phyloP scores from a whole-genome alignment of 257 asterid species.

The Cordia subcordata region DNA sequence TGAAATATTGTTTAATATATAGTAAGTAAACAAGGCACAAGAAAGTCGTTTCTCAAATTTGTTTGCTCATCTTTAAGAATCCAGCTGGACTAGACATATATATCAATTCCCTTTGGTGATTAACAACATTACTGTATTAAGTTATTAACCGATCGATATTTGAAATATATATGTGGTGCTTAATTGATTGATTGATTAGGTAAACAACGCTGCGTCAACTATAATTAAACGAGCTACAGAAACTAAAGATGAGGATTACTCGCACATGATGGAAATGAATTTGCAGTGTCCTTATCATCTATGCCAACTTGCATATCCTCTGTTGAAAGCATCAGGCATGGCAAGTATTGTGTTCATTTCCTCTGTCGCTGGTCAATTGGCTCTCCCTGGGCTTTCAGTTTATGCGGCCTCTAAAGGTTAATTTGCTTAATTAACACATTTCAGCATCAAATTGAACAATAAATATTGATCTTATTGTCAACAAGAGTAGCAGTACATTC shows the following conservation, averaged over 20 bases:
- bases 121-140: no score
- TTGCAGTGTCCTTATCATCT: constrained; percentile 37
- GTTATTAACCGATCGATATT: no score
- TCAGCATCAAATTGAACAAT: no score
- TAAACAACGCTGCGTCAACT: constrained; percentile 35
- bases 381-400: constrained; percentile 19
- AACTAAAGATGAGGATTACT: constrained; percentile 29
- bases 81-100: no score
- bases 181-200: constrained; percentile 13
- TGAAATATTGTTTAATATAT: no score
- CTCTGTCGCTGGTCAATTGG: constrained; percentile 33
- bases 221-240: constrained; percentile 30
- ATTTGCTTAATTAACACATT: no score
- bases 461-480: no score
- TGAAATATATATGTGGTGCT: background rate
- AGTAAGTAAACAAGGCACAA: no score
- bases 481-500: no score
- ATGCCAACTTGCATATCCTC: constrained; percentile 43
- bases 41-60: no score
- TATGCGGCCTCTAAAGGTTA: constrained; percentile 44
- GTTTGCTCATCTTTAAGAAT: no score
- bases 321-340: constrained; percentile 40
- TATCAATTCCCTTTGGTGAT: no score
- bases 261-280: constrained; percentile 32
- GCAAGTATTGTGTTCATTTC: constrained; percentile 37